Base-by-base conservation (phyloP, 2,329 filamentous ascomycete genomes). In the Graphium sp. region DNA sequence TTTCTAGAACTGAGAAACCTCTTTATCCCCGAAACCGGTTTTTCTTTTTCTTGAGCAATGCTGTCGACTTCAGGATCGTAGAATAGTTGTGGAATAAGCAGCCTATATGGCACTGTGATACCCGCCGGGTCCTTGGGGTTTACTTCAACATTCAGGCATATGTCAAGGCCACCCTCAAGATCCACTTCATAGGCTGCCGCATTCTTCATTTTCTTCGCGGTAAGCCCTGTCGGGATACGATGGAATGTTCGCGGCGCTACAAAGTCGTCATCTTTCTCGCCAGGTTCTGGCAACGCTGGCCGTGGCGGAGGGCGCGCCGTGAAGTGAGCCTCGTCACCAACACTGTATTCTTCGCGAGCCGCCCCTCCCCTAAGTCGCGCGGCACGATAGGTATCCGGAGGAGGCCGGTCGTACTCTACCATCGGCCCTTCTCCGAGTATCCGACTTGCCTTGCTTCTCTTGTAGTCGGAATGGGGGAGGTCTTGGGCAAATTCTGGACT, bases 61-160 rank as follows among this genome's bases (percentile, higher is more conserved):
- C n/a, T n/a, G n/a, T n/a, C n/a, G n/a, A n/a, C 50, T 5, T 56
- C 52, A 29, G 55, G 53, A 2, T 67, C 61, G 32, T 74, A 74
- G 50, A 62, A 65, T 29, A 98, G 56, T 30, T 73, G 71, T 8
- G 91, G 89, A 5, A 98, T 75, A 2, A 95, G 63, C 5, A 98
- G 55, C 22, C 83, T 65, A 48, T 98, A 98, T 7, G 84, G 82
- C 28, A 73, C 69, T 1, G 89, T 98, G 37, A 82, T 83, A 10
- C 89, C 91, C 0, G 79, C 66, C 1, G 89, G 87, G 41, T 98
- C 84, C 36, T 71, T 73, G 24, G 80, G 68, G 41, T 77, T 84
- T 35, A 94, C 72, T 53, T 98, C 89, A 36, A 93, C 73, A 41
- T 94, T 93, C 24, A 98, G 53, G 28, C 73, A 79, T 20, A 98